Percentiles rank a stretch among this genome's conserved stretches.
These are phyloP conservation scores for Blastobotrys arbuscula DNA, from an alignment of 1,139 yeast species.

Conservation along the genomic window DNA sequence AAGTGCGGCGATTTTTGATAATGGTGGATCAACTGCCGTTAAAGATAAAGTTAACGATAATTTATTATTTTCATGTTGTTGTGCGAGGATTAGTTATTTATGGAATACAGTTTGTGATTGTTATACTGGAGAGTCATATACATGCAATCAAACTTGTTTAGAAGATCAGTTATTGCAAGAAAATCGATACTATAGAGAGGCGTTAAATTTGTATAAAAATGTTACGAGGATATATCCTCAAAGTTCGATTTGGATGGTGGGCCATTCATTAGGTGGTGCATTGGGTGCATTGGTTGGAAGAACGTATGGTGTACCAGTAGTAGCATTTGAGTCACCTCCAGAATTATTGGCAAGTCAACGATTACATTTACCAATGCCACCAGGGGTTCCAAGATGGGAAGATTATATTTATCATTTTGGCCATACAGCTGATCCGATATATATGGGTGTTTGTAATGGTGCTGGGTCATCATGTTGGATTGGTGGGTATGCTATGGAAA, in stretches of 20 bases:
- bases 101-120: conserved; percentile 98
- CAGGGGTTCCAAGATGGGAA: conserved; percentile 72
- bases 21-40: conserved; percentile 69
- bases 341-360: conserved; percentile 78
- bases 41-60: conserved; percentile 86
- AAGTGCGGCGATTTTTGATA: conserved; percentile 76
- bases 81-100: conserved; percentile 85
- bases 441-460: conserved; percentile 95
- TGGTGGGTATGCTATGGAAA: conserved; percentile 97
- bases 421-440: conserved; percentile 95
- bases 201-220: conserved; percentile 67
- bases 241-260: conserved; percentile 78
- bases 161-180: conserved; percentile 68
- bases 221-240: conserved; percentile 66
- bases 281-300: conserved; percentile 76
- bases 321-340: conserved; percentile 91
- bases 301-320: conserved; percentile 85
- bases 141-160: conserved; percentile 83
- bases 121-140: conserved; percentile 67
- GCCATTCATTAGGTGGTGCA: conserved; percentile 95
- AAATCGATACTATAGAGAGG: conserved; percentile 81
- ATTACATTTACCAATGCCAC: conserved; percentile 87
- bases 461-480: conserved; percentile 85
- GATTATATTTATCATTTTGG: conserved; percentile 95
- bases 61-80: conserved; percentile 86